A percentile compares a stretch with the other conserved stretches of the same genome.
Conservation (phyloP, 1,284 basidiomycete species). For the Gastroboletus turbinatus region DNA sequence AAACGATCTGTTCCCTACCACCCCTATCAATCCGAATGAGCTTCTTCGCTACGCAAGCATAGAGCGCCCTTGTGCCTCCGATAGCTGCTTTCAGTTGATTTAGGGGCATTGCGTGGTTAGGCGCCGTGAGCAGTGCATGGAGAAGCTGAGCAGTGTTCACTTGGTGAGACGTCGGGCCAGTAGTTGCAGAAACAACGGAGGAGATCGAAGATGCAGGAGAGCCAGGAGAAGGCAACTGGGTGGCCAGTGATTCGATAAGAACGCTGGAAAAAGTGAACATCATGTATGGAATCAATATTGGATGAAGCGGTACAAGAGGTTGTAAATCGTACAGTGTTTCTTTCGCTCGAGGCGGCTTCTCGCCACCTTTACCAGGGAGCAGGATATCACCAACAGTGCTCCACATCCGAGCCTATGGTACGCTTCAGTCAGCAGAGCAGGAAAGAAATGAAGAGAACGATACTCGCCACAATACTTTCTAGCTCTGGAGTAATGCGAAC, state of each 20-base stretch:
- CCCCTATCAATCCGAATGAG: conserved; percentile 73
- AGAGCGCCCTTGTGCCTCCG: conserved; percentile 55
- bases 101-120: conserved; percentile 57
- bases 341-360: conserved; percentile 51
- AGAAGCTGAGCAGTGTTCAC: conserved; percentile 67
- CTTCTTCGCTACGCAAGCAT: conserved; percentile 70
- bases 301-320: background rate
- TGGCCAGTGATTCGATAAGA: conserved; percentile 56
- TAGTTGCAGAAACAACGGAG: conserved; percentile 33
- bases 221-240: conserved; percentile 28
- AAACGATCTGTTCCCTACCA: conserved; percentile 67
- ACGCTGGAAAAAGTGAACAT: conserved; percentile 40
- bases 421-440: background rate
- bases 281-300: conserved; percentile 15
- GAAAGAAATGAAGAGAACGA: background rate
- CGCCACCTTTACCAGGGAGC: conserved; percentile 48
- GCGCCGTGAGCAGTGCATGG: conserved; percentile 50
- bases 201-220: conserved; percentile 45
- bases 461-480: conserved; percentile 58
- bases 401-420: conserved; percentile 64
- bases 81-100: conserved; percentile 61
- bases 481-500: conserved; percentile 52
- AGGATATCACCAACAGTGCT: conserved; percentile 60
- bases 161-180: conserved; percentile 56
- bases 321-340: conserved; percentile 58